These are phyloP conservation scores for Debaryomyces psychrophilus DNA, from an alignment of 1,139 yeast genomes.

Conservation along the genomic window DNA sequence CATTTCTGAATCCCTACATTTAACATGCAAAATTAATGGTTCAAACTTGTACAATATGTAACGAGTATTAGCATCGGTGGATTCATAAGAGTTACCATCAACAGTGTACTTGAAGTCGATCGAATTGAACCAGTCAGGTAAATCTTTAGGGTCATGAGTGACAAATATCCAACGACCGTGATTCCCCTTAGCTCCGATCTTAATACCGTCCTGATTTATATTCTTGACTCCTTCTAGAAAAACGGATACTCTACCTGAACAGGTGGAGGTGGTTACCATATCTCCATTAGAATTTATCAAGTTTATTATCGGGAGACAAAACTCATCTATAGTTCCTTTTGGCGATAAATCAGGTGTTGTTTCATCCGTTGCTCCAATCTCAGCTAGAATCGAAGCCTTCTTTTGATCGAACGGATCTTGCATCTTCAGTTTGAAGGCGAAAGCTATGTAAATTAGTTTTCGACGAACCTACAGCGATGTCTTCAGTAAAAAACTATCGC, in stretches of 20 bases:
- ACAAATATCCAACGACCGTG: constrained; percentile 88
- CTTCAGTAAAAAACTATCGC: constrained; percentile 9
- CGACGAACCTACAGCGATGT: neutral
- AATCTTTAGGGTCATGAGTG: constrained; percentile 59
- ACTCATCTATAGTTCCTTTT: constrained; percentile 76
- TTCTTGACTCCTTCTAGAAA: constrained; percentile 66
- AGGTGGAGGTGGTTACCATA: constrained; percentile 85
- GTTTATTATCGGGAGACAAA: constrained; percentile 70
- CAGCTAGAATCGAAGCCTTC: constrained; percentile 58
- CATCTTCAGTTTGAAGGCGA: constrained; percentile 21
- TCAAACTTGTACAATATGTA: constrained; percentile 76
- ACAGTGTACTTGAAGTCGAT: constrained; percentile 29
- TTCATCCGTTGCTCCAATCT: constrained; percentile 48
- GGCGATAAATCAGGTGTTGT: constrained; percentile 72
- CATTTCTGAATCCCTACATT: constrained; percentile 61
- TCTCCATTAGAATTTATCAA: constrained; percentile 63
- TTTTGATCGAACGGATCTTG: constrained; percentile 69
- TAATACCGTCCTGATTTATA: constrained; percentile 24
- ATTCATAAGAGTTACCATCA: constrained; percentile 9
- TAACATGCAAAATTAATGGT: constrained; percentile 81
- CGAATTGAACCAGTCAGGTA: constrained; percentile 55
- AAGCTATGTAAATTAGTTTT: neutral
- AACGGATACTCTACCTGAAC: constrained; percentile 85
- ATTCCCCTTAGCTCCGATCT: constrained; percentile 82
- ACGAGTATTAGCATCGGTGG: constrained; percentile 36